phyloP scores from a whole-genome alignment of 1,284 basidiomycete species.

The Pholiota adiposa region DNA sequence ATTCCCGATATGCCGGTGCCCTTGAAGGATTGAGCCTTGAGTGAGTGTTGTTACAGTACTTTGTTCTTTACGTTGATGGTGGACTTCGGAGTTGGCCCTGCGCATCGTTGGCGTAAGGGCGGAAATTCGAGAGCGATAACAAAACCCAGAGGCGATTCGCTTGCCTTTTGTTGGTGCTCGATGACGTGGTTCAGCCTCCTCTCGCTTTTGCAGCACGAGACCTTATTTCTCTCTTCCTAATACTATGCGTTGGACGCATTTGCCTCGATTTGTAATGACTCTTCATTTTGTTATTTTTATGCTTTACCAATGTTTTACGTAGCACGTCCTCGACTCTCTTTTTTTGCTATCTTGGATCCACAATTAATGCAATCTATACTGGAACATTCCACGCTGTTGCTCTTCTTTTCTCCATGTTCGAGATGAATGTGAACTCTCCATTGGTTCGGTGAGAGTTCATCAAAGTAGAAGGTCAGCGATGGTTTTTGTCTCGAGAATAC shows the following conservation, averaged over 20 bases:
- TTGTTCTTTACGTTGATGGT: background rate
- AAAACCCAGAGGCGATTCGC: background rate
- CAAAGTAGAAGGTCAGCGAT: background rate
- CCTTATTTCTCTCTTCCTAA: background rate
- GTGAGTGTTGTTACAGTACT: background rate
- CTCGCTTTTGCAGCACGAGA: background rate
- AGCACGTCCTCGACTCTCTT: background rate
- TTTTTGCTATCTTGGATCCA: background rate
- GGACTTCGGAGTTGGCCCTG: background rate
- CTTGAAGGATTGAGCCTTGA: slow-evolving; percentile 2
- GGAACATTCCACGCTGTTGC: background rate
- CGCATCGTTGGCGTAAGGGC: background rate
- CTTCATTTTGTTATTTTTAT: background rate
- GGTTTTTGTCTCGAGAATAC: background rate
- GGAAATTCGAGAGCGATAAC: background rate
- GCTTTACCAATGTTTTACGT: background rate
- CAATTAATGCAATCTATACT: background rate
- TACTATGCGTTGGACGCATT: background rate
- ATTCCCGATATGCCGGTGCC: slow-evolving; percentile 42
- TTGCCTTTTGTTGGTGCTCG: background rate
- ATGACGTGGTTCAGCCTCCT: background rate
- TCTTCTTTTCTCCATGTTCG: background rate
- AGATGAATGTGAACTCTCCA: background rate
- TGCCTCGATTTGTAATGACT: background rate
- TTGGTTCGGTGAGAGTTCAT: background rate